Evolutionary conservation across 805 yeast species (phyloP).

Genomic region (Schwanniomyces sp.): DNA sequence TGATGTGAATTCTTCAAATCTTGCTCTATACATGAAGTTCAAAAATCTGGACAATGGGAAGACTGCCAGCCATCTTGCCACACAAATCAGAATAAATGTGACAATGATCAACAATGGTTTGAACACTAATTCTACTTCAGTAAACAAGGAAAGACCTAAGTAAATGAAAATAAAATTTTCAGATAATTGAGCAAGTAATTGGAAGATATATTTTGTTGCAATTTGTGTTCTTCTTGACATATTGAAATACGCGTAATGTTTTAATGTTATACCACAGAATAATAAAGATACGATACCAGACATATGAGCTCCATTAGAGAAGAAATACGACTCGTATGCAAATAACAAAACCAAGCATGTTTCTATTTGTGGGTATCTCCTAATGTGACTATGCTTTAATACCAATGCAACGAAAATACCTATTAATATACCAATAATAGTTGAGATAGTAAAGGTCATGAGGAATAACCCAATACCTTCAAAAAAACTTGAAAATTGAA

Average conservation of each 20-base stretch:
- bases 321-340: constrained; percentile 95
- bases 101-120: constrained; percentile 91
- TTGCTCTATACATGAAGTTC: constrained; percentile 72
- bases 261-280: constrained; percentile 94
- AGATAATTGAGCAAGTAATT: constrained; percentile 88
- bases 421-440: constrained; percentile 82
- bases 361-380: constrained; percentile 96
- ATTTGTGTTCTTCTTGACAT: constrained; percentile 97
- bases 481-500: constrained; percentile 73
- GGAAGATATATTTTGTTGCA: constrained; percentile 93
- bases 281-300: constrained; percentile 94
- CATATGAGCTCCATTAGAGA: constrained; percentile 99
- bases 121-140: constrained; percentile 93
- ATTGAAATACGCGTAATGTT: constrained; percentile 95
- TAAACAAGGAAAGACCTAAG: constrained; percentile 88
- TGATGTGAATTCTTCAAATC: constrained; percentile 42
- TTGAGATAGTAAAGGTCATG: constrained; percentile 89
- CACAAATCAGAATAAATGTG: constrained; percentile 85
- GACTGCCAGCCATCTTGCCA: constrained; percentile 96
- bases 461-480: constrained; percentile 93
- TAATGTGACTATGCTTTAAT: constrained; percentile 86
- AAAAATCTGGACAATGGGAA: constrained; percentile 87
- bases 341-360: constrained; percentile 86
- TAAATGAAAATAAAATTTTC: constrained; percentile 97
- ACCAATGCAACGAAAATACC: constrained; percentile 89